A percentile compares a stretch with the other conserved stretches of the same genome.
These are phyloP conservation scores for Chaetothyriales sp. DNA, from an alignment of 2,329 filamentous ascomycete species.

Conservation along the genomic window DNA sequence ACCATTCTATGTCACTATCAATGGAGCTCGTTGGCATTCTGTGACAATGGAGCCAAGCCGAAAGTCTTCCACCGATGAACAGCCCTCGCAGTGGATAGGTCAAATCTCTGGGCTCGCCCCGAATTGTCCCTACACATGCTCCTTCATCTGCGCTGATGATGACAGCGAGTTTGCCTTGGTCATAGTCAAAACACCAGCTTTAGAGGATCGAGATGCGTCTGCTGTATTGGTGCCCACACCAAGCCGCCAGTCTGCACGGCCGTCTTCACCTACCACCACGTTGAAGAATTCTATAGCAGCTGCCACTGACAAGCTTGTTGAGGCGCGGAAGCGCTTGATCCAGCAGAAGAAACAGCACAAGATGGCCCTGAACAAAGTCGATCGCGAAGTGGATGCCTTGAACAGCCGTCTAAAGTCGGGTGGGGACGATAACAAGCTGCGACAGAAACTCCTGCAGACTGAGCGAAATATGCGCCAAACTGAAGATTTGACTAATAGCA, in stretches of 20 bases:
- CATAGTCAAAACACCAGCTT: slow-evolving; percentile 47
- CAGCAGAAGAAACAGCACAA: slow-evolving; percentile 48
- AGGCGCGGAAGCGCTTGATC: slow-evolving; percentile 43
- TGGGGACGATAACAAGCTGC: slow-evolving; percentile 46
- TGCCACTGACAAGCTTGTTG: slow-evolving; percentile 44
- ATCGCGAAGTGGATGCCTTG: slow-evolving; percentile 46
- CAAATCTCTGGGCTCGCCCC: slow-evolving; percentile 51
- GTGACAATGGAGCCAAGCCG: slow-evolving; percentile 37
- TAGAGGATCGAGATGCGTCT: slow-evolving; percentile 45
- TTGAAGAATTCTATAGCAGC: slow-evolving; percentile 50
- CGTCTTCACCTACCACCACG: slow-evolving; percentile 49
- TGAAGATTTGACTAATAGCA: slow-evolving; percentile 43
- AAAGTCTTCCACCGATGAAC: slow-evolving; percentile 29
- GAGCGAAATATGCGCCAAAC: slow-evolving; percentile 48
- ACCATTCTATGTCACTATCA: slow-evolving; percentile 51
- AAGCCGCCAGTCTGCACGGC: slow-evolving; percentile 43
- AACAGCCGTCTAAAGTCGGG: slow-evolving; percentile 43
- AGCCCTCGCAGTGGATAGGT: slow-evolving; percentile 39
- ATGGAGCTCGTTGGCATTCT: slow-evolving; percentile 50
- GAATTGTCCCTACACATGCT: slow-evolving; percentile 48
- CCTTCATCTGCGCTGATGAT: slow-evolving; percentile 43
- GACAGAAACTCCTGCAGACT: slow-evolving; percentile 45
- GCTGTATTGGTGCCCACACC: slow-evolving; percentile 30
- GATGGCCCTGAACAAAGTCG: slow-evolving; percentile 40
- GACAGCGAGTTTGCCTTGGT: slow-evolving; percentile 43